A percentile compares a stretch with the other conserved stretches of the same genome.
phyloP scores from a whole-genome alignment of 1,284 basidiomycete genomes.

The Cerioporus squamosus region DNA sequence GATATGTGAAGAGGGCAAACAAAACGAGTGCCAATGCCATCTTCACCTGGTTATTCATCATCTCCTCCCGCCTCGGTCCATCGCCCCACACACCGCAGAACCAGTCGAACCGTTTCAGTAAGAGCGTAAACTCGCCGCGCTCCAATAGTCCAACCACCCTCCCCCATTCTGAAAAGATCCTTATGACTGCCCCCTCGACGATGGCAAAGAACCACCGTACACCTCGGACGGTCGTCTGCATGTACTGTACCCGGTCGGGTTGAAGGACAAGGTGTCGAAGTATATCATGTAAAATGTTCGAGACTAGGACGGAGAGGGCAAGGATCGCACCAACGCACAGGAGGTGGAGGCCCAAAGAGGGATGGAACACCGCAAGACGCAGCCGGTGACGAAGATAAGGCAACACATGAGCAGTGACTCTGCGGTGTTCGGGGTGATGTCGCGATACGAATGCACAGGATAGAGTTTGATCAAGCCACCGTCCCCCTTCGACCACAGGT shows the following conservation, averaged over 20 bases:
- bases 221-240: constrained; percentile 43
- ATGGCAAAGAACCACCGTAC: constrained; percentile 46
- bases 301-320: constrained; percentile 37
- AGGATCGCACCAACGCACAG: constrained; percentile 29
- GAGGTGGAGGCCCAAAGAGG: not conserved
- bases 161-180: constrained; percentile 56
- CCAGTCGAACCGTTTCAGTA: constrained; percentile 59
- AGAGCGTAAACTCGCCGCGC: constrained; percentile 42
- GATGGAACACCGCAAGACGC: constrained; percentile 15
- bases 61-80: constrained; percentile 48
- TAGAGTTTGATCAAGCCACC: constrained; percentile 53
- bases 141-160: constrained; percentile 49
- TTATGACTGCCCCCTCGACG: constrained; percentile 52
- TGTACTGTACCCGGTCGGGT: constrained; percentile 33
- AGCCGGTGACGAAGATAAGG: constrained; percentile 17
- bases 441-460: constrained; percentile 49
- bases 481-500: constrained; percentile 64
- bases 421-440: constrained; percentile 53
- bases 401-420: constrained; percentile 45
- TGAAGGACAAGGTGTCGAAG: constrained; percentile 52
- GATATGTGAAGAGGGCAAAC: not conserved
- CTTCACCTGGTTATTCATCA: constrained; percentile 40
- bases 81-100: constrained; percentile 48
- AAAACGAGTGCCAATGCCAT: constrained; percentile 17
- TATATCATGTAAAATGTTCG: constrained; percentile 52